phyloP scores from a whole-genome alignment of 78 protist species.

The Capsaspora owczarzaki region DNA sequence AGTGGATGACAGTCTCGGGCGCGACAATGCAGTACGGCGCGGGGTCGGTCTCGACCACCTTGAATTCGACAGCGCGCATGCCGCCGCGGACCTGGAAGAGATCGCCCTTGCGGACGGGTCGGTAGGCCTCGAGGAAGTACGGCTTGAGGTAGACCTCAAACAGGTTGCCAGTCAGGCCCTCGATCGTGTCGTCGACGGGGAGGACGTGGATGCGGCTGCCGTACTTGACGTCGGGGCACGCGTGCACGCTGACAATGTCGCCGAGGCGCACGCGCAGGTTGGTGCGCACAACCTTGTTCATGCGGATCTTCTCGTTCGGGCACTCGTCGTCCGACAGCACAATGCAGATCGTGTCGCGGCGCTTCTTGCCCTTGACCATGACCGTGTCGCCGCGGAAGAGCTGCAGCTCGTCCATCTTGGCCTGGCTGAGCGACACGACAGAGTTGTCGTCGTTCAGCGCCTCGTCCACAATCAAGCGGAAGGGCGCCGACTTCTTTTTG shows the following conservation, averaged over 20 bases:
- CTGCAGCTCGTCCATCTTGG: constrained; percentile 77
- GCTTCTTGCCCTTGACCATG: constrained; percentile 93
- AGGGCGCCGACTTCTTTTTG: constrained; percentile 72
- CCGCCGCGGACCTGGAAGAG: constrained; percentile 90
- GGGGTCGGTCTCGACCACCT: constrained; percentile 98
- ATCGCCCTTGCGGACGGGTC: constrained; percentile 97
- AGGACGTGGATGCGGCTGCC: constrained; percentile 91
- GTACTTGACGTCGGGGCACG: constrained; percentile 83
- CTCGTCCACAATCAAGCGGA: constrained; percentile 96
- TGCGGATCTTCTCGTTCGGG: constrained; percentile 83
- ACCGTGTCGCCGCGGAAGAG: constrained; percentile 96
- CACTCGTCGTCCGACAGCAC: constrained; percentile 84
- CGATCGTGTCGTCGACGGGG: constrained; percentile 99
- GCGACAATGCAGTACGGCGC: constrained; percentile 72
- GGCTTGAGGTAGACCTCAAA: constrained; percentile 97
- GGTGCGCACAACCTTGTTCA: constrained; percentile 79
- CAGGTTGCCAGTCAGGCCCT: constrained; percentile 96
- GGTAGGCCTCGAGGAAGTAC: constrained; percentile 97
- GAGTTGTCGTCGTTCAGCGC: constrained; percentile 95
- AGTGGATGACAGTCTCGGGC: constrained; percentile 95
- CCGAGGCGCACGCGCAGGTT: constrained; percentile 76
- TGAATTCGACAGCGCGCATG: constrained; percentile 99
- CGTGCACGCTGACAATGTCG: constrained; percentile 89
- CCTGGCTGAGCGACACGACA: constrained; percentile 70
- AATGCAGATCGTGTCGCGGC: constrained; percentile 90